These are phyloP conservation scores for Yamadazyma endophytica DNA, from an alignment of 805 yeast species.

Conservation along the genomic window DNA sequence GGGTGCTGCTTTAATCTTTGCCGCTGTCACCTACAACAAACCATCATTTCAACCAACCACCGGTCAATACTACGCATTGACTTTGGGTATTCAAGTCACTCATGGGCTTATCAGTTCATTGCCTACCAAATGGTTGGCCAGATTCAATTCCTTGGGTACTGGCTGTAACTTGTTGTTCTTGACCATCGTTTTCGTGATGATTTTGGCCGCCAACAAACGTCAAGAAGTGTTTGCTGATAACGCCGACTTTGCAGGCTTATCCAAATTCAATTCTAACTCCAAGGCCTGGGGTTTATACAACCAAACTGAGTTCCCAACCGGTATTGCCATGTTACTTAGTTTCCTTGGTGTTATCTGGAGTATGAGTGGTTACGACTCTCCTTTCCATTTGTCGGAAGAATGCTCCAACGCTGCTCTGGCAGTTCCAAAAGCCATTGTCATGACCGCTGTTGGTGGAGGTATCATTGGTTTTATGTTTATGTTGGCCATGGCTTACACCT, in stretches of 20 bases:
- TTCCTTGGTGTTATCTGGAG: conserved; percentile 66
- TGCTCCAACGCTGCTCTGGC: conserved; percentile 60
- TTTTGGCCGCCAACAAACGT: conserved; percentile 51
- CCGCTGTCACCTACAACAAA: conserved; percentile 40
- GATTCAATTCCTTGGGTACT: conserved; percentile 48
- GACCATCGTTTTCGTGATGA: conserved; percentile 48
- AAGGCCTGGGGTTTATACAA: conserved; percentile 54
- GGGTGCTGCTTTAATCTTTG: conserved; percentile 54
- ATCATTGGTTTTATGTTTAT: conserved; percentile 52
- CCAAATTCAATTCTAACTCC: conserved; percentile 47
- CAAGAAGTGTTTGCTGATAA: conserved; percentile 15
- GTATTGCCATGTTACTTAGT: conserved; percentile 52
- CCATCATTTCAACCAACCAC: conserved; percentile 36
- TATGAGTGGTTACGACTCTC: conserved; percentile 73
- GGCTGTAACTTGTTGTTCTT: conserved; percentile 46
- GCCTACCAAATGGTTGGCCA: conserved; percentile 53
- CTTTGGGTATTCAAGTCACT: conserved; percentile 46
- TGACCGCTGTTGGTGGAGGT: conserved; percentile 56
- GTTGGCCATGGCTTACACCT: conserved; percentile 58
- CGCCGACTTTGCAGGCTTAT: conserved; percentile 10
- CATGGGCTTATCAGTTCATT: conserved; percentile 47
- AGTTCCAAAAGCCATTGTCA: conserved; percentile 63
- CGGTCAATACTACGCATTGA: conserved; percentile 49
- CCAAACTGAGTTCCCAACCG: conserved; percentile 61
- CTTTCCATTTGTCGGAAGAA: conserved; percentile 74